Base-by-base conservation (phyloP, 495 filamentous ascomycete species). In the Penicillium salamii region DNA sequence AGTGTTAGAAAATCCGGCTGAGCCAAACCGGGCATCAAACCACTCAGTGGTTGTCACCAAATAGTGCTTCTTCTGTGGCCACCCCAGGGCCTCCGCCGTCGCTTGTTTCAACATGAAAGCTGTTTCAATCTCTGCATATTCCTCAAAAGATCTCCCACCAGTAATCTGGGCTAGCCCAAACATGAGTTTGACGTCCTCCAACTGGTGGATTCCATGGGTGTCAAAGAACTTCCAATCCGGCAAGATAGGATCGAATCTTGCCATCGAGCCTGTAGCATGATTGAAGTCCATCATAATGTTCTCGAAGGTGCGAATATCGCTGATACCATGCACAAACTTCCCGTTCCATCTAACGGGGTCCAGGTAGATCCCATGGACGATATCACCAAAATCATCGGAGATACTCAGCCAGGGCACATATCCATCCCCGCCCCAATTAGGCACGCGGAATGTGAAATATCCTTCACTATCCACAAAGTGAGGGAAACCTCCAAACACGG, bases 301-400 rank as follows among this genome's bases (percentile, higher is more conserved):
- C 19, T 26, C 12, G 11, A 46, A 46, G 13, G 24, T 35, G 29
- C 42, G 42, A 3, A 32, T 32, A 12, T 32, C 29, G 29, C 29
- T 32, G 7, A 32, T 11, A 11, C 29, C 29, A 21, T 41, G 43
- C 19, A 52, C 32, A 39, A 46, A 38, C 13, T 40, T 24, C 3
- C 37, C 28, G n/a, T 46, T 46, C 35, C 34, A 52, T 13, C 21
- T 5, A 32, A 13, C 3, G 29, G 61, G 65, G 11, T 68, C 58
- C 2, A 68, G 44, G 21, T 68, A 64, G 8, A 67, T 41, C 9
- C 65, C 67, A 19, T 68, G 67, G 1, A 70, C 54, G 29, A 67
- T 55, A 41, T 70, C 67, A 1, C 65, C 67, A 39, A 52, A 68
- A 29, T 68, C 67, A 32, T 67, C 59, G 0, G 39, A 18, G 5